Evolutionary conservation across 1,139 yeast genomes (phyloP).

Genomic region (Protomyces lactucae-debilis): DNA sequence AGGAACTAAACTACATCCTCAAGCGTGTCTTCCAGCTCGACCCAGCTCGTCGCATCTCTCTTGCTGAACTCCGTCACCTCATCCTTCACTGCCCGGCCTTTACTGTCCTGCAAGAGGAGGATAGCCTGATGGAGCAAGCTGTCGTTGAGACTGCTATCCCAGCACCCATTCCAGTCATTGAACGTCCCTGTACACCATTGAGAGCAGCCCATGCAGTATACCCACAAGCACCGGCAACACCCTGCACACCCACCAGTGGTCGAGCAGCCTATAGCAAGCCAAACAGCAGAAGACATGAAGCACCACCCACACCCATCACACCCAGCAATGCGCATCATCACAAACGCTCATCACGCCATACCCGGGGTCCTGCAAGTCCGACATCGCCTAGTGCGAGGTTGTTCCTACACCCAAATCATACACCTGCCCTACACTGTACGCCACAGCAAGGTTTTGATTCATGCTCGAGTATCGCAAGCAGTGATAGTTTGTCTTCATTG

Average conservation of each 20-base stretch:
- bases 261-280: constrained; percentile 4
- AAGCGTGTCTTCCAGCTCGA: constrained; percentile 54
- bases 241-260: constrained; percentile 18
- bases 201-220: background rate
- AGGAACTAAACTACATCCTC: constrained; percentile 55
- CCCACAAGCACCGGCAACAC: constrained; percentile 13
- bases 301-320: background rate
- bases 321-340: background rate
- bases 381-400: background rate
- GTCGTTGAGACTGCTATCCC: background rate
- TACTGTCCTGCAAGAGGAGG: constrained; percentile 28
- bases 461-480: constrained; percentile 16
- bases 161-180: background rate
- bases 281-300: background rate
- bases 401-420: background rate
- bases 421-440: background rate
- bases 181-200: constrained; percentile 2
- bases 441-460: constrained; percentile 5
- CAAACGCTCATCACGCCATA: background rate
- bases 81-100: constrained; percentile 35
- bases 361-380: background rate
- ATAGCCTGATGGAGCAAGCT: constrained; percentile 8
- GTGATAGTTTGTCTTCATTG: constrained; percentile 14
- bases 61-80: constrained; percentile 44
- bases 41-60: constrained; percentile 58